phyloP scores from a whole-genome alignment of 2,329 filamentous ascomycete species.

The Sclerotinia subarctica region DNA sequence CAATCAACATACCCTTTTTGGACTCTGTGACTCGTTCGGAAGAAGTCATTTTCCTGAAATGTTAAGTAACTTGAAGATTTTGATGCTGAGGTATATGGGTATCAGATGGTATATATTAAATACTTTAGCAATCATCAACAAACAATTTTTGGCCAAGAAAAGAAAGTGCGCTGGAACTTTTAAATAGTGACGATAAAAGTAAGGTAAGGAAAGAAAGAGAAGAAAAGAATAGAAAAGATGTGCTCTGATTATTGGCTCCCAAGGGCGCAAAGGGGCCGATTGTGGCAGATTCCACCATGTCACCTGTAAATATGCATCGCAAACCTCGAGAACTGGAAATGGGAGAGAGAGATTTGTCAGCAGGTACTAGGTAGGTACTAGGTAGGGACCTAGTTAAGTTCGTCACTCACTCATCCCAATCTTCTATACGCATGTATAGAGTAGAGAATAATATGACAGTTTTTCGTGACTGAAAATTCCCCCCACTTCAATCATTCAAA shows the following conservation, averaged over 20 bases:
- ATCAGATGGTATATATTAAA: not conserved
- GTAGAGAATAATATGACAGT: not conserved
- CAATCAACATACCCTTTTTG: conserved; percentile 30
- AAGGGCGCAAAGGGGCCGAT: too few relatives aligned
- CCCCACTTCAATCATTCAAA: conserved; percentile 1
- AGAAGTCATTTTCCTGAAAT: conserved; percentile 19
- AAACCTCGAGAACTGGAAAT: not conserved
- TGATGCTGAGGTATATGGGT: not conserved
- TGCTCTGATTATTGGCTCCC: not conserved
- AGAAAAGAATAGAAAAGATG: too few relatives aligned
- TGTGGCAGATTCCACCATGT: not conserved
- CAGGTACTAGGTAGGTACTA: too few relatives aligned
- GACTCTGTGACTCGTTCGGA: conserved; percentile 34
- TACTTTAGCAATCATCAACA: not conserved
- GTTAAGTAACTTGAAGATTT: not conserved
- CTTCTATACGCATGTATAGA: too few relatives aligned
- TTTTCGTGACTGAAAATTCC: not conserved
- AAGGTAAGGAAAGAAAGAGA: not conserved
- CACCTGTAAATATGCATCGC: not conserved
- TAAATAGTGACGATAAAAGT: not conserved
- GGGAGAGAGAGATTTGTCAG: too few relatives aligned
- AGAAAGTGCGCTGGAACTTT: not conserved
- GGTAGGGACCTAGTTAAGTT: too few relatives aligned
- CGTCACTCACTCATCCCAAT: not conserved
- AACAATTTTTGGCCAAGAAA: not conserved